Percentiles rank a stretch among this genome's conserved stretches.
Conservation (phyloP, 2,329 filamentous ascomycete genomes). For the Coniochaeta sp. region DNA sequence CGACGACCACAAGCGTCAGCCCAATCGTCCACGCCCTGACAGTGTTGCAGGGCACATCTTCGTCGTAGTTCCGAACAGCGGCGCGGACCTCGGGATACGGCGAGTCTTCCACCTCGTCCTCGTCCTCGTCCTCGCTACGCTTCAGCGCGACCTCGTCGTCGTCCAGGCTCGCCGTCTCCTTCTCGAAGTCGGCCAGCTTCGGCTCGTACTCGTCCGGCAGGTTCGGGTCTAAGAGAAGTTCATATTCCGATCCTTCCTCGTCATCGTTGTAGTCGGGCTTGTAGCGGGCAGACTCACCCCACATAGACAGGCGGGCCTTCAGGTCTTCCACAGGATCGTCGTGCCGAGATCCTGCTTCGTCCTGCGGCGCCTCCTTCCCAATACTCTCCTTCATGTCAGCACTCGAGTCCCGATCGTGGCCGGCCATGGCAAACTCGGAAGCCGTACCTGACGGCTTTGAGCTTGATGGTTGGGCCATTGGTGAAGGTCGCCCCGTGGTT, state of each 20-base stretch:
- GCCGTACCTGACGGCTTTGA: constrained; percentile 25
- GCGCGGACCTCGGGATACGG: constrained; percentile 61
- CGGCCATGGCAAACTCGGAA: constrained; percentile 13
- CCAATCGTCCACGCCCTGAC: constrained; percentile 60
- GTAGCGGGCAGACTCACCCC: constrained; percentile 30
- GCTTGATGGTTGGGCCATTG: constrained; percentile 22
- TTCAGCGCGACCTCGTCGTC: constrained; percentile 13
- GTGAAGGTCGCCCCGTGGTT: constrained; percentile 10
- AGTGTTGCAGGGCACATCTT: constrained; percentile 59
- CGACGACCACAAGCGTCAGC: constrained; percentile 44
- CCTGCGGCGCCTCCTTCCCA: constrained; percentile 18
- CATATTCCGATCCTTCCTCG: constrained; percentile 43
- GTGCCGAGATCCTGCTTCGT: constrained; percentile 6
- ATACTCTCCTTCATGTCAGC: constrained; percentile 18
- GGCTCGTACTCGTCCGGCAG: constrained; percentile 36
- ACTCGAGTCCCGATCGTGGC: constrained; percentile 18
- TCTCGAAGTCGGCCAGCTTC: constrained; percentile 16
- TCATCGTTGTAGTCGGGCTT: constrained; percentile 26
- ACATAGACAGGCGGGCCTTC: constrained; percentile 30
- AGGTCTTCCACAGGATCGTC: constrained; percentile 21
- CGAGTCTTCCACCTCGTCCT: constrained; percentile 47
- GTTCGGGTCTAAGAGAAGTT: constrained; percentile 49
- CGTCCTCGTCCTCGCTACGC: constrained; percentile 25
- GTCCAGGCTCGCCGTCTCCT: constrained; percentile 9
- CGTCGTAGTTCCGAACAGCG: constrained; percentile 57